Percentiles rank a stretch among this genome's conserved stretches.
phyloP scores from a whole-genome alignment of 139 green algal species.

The Chlorella sp. region DNA sequence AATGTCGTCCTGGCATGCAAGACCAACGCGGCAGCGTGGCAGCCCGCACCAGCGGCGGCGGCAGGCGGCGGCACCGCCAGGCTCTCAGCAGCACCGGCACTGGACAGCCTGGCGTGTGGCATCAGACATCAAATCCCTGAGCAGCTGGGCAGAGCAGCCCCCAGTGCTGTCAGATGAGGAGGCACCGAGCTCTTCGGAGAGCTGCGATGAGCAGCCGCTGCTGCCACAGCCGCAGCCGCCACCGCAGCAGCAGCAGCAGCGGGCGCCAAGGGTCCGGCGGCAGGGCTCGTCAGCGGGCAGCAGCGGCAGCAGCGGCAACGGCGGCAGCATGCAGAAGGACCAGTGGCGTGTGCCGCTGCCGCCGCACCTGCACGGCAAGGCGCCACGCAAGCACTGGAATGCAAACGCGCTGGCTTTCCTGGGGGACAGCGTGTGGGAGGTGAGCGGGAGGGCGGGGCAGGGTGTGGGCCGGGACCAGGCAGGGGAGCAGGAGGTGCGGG shows the following conservation, averaged over 20 bases:
- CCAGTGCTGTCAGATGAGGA: background rate
- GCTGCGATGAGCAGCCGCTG: too few relatives aligned
- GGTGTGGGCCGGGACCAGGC: background rate
- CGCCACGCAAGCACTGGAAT: constrained; percentile 53
- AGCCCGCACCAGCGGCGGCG: background rate
- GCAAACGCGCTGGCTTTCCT: constrained; percentile 62
- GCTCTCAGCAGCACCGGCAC: background rate
- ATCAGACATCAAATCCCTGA: background rate
- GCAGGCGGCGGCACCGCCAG: background rate
- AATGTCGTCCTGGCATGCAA: too few relatives aligned
- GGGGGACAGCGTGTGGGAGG: constrained; percentile 70
- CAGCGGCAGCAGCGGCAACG: background rate
- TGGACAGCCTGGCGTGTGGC: background rate
- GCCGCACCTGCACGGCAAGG: constrained; percentile 50
- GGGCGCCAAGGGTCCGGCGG: too few relatives aligned
- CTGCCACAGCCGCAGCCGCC: too few relatives aligned
- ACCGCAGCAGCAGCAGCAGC: too few relatives aligned
- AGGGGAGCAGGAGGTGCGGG: too few relatives aligned
- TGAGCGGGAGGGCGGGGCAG: constrained; percentile 1
- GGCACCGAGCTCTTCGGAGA: too few relatives aligned
- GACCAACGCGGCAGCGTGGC: background rate
- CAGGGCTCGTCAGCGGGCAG: background rate
- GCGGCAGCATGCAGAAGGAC: background rate
- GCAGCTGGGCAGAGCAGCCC: background rate
- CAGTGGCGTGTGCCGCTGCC: constrained; percentile 32